Base-by-base conservation (phyloP, 177 flowering plant genomes). In the Tripterygium wilfordii region DNA sequence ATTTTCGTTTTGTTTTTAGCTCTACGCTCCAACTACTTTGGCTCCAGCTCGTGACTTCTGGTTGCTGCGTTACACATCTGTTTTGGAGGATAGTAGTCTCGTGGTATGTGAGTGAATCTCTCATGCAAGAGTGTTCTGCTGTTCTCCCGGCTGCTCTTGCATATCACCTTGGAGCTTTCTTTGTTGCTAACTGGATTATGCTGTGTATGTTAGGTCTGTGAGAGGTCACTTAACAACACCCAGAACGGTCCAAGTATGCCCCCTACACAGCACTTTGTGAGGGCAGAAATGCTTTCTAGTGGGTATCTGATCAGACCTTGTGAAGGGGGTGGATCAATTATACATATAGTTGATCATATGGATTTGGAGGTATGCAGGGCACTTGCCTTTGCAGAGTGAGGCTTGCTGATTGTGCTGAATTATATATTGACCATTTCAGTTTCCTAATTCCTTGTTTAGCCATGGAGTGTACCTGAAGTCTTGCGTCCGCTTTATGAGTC, bases 21-120 rank as follows among this genome's bases (percentile, higher is more conserved):
- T 79, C 20, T 90, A 87, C 62, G 96, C 97, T 14, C 97, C 96
- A 6, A 90, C 97, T 15, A 90, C 97, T 20, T 62, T 90, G 76
- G 97, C 96, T 8, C 76, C 94, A 48, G 91, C 91, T 42, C 96
- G 97, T 38, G 97, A 90, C 65, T 90, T 90, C 66, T 90, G 90
- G 96, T 52, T 80, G 70, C 62, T 90, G 51, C 86, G 96, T 57
- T 90, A 80, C 53, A 90, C 97, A 48, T 60, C 65, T 50, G 63
- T 45, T 61, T 45, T 70, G 70, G 82, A 74, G 51, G 85, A 74
- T 59, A 78, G 83, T 21, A 80, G 82, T 45, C 76, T 74, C 51
- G 82, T 79, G 77, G 79, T 73, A 75, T 36, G 67, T 22, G 12
- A 39, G 26, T 49, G 24, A n/a, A 25, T 36, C 37, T 55, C 12